phyloP scores from a whole-genome alignment of 495 filamentous ascomycete genomes.

The Wilcoxina mikolae region DNA sequence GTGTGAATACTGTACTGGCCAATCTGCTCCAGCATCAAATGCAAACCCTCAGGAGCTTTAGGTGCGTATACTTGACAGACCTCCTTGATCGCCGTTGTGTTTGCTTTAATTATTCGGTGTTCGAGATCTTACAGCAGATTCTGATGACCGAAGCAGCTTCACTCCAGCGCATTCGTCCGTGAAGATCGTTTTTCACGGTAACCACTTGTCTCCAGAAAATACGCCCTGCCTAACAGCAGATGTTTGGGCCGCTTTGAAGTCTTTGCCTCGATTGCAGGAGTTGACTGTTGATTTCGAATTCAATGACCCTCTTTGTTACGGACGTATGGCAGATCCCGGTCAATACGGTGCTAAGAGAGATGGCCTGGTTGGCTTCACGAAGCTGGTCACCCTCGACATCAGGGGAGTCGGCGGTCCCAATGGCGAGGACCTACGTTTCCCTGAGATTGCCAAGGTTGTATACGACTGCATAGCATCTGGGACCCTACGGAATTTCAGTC shows the following conservation, averaged over 20 bases:
- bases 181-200: not conserved
- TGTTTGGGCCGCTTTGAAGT: constrained; percentile 7
- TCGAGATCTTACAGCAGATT: not conserved
- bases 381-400: constrained; percentile 11
- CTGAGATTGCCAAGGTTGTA: constrained; percentile 12
- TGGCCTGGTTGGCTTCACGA: constrained; percentile 16
- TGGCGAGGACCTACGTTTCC: constrained; percentile 1
- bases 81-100: too few species aligned
- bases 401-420: constrained; percentile 5
- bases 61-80: not conserved
- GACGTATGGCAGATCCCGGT: not conserved
- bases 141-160: constrained; percentile 7
- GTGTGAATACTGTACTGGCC: not conserved
- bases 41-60: not conserved
- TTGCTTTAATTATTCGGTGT: too few species aligned
- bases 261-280: constrained; percentile 5
- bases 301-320: constrained; percentile 10
- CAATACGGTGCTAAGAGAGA: constrained; percentile 1
- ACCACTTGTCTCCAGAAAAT: not conserved
- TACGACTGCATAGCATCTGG: constrained; percentile 8
- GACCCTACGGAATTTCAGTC: not conserved
- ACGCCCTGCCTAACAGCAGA: constrained; percentile 1
- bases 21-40: not conserved
- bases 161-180: constrained; percentile 8
- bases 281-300: constrained; percentile 12